Percentiles rank a stretch among this genome's conserved stretches.
Evolutionary conservation across 2,329 filamentous ascomycete genomes (phyloP).

Genomic region (Colletotrichum tabaci): DNA sequence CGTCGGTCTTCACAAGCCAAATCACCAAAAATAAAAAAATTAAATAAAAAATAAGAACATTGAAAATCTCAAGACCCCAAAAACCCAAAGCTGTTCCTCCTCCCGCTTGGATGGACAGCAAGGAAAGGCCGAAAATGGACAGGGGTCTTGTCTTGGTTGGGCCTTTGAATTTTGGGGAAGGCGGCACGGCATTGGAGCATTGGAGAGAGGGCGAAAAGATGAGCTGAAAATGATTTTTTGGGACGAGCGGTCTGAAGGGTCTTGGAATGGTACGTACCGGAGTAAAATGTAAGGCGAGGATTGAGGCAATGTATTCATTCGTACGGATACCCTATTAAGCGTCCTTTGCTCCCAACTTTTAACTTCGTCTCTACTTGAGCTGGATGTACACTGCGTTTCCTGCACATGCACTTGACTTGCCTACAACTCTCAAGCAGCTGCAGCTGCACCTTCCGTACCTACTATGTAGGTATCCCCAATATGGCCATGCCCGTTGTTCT

Average conservation of each 20-base stretch:
- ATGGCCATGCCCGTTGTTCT: not conserved
- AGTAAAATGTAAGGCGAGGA: not conserved
- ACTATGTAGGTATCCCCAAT: not conserved
- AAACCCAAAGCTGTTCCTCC: too few species aligned
- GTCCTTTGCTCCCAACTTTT: not conserved
- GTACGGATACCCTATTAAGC: not conserved
- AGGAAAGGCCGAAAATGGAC: conserved; percentile 4
- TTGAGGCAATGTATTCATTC: not conserved
- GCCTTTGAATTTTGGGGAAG: conserved; percentile 2
- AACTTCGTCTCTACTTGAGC: not conserved
- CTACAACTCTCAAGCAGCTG: not conserved
- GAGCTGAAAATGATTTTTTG: conserved; percentile 25
- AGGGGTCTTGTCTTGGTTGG: not conserved
- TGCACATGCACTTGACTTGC: not conserved
- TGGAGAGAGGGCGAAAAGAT: conserved; percentile 1
- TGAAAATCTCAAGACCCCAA: too few species aligned
- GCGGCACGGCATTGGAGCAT: not conserved
- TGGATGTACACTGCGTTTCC: not conserved
- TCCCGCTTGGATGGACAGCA: not conserved
- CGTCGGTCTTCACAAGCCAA: not conserved
- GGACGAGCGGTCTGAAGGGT: conserved; percentile 39
- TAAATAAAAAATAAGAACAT: not conserved
- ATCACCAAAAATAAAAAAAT: not conserved
- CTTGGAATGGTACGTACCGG: conserved; percentile 16
- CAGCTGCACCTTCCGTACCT: conserved; percentile 2